Evolutionary conservation across 441 rosid genomes (phyloP).

Genomic region (Pelargonium myrrhifolium): DNA sequence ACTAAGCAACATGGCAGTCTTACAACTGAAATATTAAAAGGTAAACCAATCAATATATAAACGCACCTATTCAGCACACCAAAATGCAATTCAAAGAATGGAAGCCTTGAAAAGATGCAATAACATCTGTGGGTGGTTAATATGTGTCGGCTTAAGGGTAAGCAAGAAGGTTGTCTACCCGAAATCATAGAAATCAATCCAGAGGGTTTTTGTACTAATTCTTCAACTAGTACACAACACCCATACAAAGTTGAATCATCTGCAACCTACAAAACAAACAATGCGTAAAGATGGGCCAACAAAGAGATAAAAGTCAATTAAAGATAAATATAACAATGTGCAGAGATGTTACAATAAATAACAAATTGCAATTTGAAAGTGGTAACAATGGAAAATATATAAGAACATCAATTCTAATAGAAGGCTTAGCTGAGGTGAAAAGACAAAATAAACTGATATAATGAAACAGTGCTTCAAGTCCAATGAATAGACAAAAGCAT

Average conservation of each 20-base stretch:
- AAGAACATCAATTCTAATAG: not conserved
- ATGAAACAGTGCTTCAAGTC: not conserved
- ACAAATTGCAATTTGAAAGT: too few species aligned
- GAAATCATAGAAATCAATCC: constrained; percentile 80
- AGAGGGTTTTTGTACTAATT: constrained; percentile 83
- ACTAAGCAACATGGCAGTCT: too few species aligned
- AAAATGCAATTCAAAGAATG: constrained; percentile 89
- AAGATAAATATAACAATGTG: not conserved
- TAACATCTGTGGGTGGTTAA: constrained; percentile 91
- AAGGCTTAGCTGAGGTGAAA: not conserved
- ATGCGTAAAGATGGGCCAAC: constrained; percentile 9
- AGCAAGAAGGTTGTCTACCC: constrained; percentile 46
- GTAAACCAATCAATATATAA: not conserved
- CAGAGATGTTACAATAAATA: not conserved
- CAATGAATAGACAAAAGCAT: not conserved
- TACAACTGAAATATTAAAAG: too few species aligned
- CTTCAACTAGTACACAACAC: constrained; percentile 86
- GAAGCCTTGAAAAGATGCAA: constrained; percentile 90
- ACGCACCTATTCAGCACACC: constrained; percentile 72
- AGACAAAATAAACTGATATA: not conserved
- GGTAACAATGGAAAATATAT: not conserved
- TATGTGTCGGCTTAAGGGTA: constrained; percentile 62
- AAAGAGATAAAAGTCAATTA: not conserved
- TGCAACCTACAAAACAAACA: constrained; percentile 54
- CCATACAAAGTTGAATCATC: constrained; percentile 92